Evolutionary conservation across 768 basidiomycete genomes (phyloP), one percentile per base, ranked within the genome.

Genomic region (Boletus vinaceobasis): DNA sequence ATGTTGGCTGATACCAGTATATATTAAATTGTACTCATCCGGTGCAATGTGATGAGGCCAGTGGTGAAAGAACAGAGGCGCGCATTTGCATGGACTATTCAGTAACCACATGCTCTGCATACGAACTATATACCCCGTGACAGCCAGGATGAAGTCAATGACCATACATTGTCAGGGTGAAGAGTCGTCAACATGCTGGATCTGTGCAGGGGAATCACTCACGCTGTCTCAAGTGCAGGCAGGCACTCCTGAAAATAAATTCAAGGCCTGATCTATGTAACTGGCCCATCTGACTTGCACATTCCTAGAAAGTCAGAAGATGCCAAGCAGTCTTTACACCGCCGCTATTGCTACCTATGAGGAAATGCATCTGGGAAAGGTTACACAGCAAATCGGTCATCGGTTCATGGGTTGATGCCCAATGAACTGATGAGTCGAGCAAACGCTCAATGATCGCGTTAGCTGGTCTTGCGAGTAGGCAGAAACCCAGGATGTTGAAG

Each of bases 181-280:
- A n/a, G n/a, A n/a, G n/a, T n/a, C n/a, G n/a, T n/a, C n/a, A n/a
- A n/a, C n/a, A n/a, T n/a, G n/a, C n/a, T 17, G 54, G 19, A 27
- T 56, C 10, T 15, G 27, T 37, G 19, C 29, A 19, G 54, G 36
- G 53, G 56, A 56, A 55, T 7, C 23, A 27, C 36, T 55, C 43
- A 55, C 37, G 42, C 53, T 42, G 21, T 36, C 19, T 36, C 23
- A 23, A 23, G 23, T 17, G 21, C 23, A 14, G 21, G 11, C 15
- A 32, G 14, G 31, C 7, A 14, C 23, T 6, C 43, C 23, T 23
- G 23, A 23, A 23, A 23, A 23, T 23, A 23, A 23, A 23, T 23
- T 23, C 23, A 2, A 23, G 23, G 23, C 23, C 6, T 11, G 23
- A 50, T n/a, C 3, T 19, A 15, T 26, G 29, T 7, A 15, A 23